A percentile compares a stretch with the other conserved stretches of the same genome.
phyloP scores from a whole-genome alignment of 2,329 filamentous ascomycete genomes.

The Acephala macrosclerotiorum region DNA sequence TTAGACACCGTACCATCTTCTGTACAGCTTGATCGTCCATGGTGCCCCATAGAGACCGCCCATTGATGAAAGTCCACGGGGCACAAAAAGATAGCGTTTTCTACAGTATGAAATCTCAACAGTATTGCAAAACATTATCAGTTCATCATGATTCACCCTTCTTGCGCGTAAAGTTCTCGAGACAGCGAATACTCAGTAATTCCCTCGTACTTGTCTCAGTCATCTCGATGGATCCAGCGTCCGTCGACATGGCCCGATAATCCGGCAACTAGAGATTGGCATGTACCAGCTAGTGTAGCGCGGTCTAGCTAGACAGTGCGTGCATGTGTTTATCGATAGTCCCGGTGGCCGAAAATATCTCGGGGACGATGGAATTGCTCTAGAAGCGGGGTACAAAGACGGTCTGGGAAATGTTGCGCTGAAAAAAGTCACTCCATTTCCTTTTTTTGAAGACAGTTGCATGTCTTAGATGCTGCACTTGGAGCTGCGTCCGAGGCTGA shows the following conservation, averaged over 20 bases:
- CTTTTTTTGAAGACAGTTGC: background rate
- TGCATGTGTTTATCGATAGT: conserved; percentile 2
- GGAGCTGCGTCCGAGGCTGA: background rate
- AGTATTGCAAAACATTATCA: background rate
- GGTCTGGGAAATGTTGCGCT: background rate
- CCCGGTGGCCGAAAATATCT: background rate
- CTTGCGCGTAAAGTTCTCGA: too few species aligned
- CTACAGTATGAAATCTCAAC: background rate
- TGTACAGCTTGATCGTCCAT: background rate
- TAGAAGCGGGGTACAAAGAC: conserved; percentile 5
- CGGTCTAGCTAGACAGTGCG: background rate
- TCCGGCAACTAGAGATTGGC: background rate
- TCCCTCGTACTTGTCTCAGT: background rate
- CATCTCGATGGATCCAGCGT: background rate
- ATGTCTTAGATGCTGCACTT: background rate
- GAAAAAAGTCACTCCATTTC: background rate
- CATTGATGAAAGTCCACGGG: background rate
- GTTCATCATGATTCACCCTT: background rate
- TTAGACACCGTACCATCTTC: background rate
- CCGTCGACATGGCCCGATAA: background rate
- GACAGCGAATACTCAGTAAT: too few species aligned
- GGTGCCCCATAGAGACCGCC: background rate
- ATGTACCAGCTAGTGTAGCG: background rate
- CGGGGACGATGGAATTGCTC: background rate
- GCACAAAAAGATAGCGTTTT: background rate